Conservation (phyloP, 345 rosid species). For the Luvunga scandens region DNA sequence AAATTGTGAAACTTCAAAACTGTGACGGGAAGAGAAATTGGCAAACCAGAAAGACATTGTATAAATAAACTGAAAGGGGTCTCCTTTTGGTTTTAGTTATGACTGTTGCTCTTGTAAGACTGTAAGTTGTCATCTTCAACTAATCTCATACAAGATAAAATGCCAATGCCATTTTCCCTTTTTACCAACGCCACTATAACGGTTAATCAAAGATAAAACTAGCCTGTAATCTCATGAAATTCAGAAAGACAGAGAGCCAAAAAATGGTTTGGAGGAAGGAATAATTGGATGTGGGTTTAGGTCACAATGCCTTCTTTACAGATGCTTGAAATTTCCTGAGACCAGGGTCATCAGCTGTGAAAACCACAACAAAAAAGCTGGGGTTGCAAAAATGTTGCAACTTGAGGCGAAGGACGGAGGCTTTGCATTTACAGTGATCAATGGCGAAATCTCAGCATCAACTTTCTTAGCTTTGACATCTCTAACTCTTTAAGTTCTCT, state of each 20-base stretch:
- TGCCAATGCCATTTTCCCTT: not conserved
- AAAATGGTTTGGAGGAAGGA: slow-evolving; percentile 23
- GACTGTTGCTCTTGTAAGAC: not conserved
- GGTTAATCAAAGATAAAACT: not conserved
- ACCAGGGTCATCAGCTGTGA: slow-evolving; percentile 40
- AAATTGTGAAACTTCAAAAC: not conserved
- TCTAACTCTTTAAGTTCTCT: slow-evolving; percentile 28
- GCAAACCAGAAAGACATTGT: not conserved
- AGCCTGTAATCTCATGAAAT: not conserved
- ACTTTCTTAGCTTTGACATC: slow-evolving; percentile 33
- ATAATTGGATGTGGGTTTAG: slow-evolving; percentile 18
- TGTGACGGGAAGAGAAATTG: too few relatives aligned
- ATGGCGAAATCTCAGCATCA: slow-evolving; percentile 23
- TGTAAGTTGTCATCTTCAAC: slow-evolving; percentile 6
- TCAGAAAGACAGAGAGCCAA: not conserved
- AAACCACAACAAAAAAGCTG: slow-evolving; percentile 29
- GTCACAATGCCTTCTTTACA: slow-evolving; percentile 21
- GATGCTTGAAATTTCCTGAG: slow-evolving; percentile 20
- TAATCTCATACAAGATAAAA: slow-evolving; percentile 1
- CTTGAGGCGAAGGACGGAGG: slow-evolving; percentile 30
- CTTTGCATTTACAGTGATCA: slow-evolving; percentile 23
- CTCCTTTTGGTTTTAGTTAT: too few relatives aligned
- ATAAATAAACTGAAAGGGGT: too few relatives aligned
- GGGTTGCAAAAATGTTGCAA: slow-evolving; percentile 46
- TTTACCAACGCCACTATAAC: not conserved